phyloP scores from a whole-genome alignment of 176 grass and related monocot genomes.

The Juncus effusus region DNA sequence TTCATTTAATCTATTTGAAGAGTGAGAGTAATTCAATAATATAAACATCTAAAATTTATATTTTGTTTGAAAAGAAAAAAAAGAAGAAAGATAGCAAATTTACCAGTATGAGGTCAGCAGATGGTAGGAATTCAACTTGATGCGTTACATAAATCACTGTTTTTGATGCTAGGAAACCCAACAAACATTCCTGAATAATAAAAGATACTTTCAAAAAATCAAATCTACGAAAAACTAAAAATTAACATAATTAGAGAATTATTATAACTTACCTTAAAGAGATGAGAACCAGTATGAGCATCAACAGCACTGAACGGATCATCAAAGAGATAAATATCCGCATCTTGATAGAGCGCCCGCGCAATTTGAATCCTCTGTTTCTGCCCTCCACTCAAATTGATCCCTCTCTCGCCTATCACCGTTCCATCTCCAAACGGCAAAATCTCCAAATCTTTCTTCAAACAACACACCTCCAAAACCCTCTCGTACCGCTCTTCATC shows the following conservation, averaged over 20 bases:
- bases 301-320: constrained; percentile 78
- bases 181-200: constrained; percentile 59
- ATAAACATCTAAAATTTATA: neutral
- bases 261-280: constrained; percentile 49
- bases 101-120: constrained; percentile 87
- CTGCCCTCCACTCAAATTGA: constrained; percentile 71
- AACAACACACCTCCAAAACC: constrained; percentile 47
- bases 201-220: neutral
- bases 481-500: constrained; percentile 34
- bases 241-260: neutral
- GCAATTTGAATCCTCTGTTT: constrained; percentile 68
- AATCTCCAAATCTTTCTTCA: constrained; percentile 52
- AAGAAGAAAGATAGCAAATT: constrained; percentile 22
- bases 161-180: constrained; percentile 46
- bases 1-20: too few species aligned
- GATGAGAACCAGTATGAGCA: constrained; percentile 53
- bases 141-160: constrained; percentile 94
- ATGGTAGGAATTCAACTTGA: constrained; percentile 82
- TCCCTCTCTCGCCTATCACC: constrained; percentile 69
- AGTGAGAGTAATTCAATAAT: too few species aligned
- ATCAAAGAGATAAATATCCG: constrained; percentile 71
- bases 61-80: neutral
- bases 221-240: neutral
- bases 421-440: constrained; percentile 60
- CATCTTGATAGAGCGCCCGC: constrained; percentile 62